Evolutionary conservation across 75 land plant genomes (phyloP).

Genomic region (Sequoia sempervirens): DNA sequence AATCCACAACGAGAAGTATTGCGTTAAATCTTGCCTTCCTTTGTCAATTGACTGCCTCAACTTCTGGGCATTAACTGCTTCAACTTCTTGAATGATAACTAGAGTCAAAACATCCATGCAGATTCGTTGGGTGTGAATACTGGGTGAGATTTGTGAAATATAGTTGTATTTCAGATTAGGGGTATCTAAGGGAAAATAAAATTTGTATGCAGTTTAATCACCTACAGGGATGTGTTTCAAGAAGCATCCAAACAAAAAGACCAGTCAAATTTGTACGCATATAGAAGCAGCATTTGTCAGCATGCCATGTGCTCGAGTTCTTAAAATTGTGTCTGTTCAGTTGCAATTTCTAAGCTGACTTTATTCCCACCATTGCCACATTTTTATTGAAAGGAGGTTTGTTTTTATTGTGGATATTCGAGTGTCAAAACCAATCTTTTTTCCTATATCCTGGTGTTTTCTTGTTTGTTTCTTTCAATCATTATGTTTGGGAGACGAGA

Average conservation of each 20-base stretch:
- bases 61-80: no score
- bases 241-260: not conserved
- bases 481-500: not conserved
- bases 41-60: no score
- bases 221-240: not conserved
- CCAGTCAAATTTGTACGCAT: not conserved
- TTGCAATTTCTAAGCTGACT: not conserved
- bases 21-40: no score
- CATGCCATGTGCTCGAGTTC: not conserved
- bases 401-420: not conserved
- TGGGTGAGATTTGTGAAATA: no score
- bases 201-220: not conserved
- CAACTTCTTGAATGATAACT: no score
- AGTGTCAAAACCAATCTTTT: not conserved
- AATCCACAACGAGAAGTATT: no score
- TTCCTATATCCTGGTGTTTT: not conserved
- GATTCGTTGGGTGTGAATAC: no score
- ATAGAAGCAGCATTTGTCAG: not conserved
- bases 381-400: not conserved
- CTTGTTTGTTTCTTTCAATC: not conserved
- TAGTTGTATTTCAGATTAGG: no score
- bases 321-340: not conserved
- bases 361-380: not conserved
- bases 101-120: no score
- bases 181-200: no score